phyloP scores from a whole-genome alignment of 306 rosid species.

The Lupinus albus region DNA sequence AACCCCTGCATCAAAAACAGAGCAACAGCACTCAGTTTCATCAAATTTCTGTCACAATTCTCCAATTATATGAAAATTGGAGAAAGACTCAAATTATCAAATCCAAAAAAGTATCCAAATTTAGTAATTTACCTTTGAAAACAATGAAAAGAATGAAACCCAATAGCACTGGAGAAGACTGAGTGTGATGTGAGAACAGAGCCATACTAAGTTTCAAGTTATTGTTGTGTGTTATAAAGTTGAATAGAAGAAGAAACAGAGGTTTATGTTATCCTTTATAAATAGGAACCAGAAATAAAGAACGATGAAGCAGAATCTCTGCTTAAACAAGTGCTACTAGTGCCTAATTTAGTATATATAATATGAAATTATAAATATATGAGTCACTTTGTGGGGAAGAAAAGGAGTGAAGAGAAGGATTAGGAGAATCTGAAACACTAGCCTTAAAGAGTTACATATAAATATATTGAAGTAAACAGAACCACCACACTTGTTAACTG shows the following conservation, averaged over 20 bases:
- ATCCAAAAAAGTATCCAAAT: neutral
- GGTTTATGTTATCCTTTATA: neutral
- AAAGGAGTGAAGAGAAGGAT: slow-evolving; percentile 43
- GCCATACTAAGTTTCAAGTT: slow-evolving; percentile 35
- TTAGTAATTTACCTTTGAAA: slow-evolving; percentile 35
- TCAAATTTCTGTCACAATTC: neutral
- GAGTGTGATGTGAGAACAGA: slow-evolving; percentile 24
- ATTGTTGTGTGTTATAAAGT: slow-evolving; percentile 6
- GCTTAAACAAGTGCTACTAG: neutral
- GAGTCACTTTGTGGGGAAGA: slow-evolving; percentile 29
- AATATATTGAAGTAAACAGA: neutral
- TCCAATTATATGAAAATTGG: neutral
- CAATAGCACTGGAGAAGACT: slow-evolving; percentile 26
- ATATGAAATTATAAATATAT: neutral
- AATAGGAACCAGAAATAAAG: slow-evolving; percentile 28
- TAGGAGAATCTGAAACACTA: slow-evolving; percentile 40
- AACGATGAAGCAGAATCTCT: neutral
- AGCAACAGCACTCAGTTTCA: neutral
- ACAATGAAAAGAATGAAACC: slow-evolving; percentile 41
- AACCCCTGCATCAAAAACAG: slow-evolving; percentile 49
- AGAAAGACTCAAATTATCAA: slow-evolving; percentile 13
- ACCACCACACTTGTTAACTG: slow-evolving; percentile 10
- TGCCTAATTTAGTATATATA: neutral
- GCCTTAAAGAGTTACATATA: slow-evolving; percentile 15
- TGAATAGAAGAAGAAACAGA: neutral